phyloP scores from a whole-genome alignment of 306 rosid species.

The Quercus suber region DNA sequence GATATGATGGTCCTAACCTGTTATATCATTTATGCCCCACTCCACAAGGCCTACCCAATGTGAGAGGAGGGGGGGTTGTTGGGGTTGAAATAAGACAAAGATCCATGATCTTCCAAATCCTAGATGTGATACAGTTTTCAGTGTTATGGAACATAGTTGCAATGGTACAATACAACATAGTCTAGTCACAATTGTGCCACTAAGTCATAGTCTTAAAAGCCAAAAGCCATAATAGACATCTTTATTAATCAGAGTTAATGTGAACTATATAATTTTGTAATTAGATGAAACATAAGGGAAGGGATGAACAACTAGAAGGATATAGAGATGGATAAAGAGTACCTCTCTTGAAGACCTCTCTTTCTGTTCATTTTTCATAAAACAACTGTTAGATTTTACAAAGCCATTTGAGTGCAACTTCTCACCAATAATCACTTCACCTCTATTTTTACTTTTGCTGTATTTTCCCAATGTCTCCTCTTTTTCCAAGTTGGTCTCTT shows the following conservation, averaged over 20 bases:
- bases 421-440: conserved; percentile 18
- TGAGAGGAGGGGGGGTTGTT: no score
- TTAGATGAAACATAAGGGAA: not conserved
- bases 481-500: conserved; percentile 2
- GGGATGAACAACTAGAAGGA: not conserved
- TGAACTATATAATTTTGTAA: not conserved
- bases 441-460: not conserved
- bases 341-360: conserved; percentile 35
- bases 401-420: conserved; percentile 6
- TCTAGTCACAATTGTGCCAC: not conserved
- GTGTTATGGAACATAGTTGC: not conserved
- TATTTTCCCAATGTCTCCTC: not conserved
- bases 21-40: no score
- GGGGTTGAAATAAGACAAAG: no score
- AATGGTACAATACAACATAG: not conserved
- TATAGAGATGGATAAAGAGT: conserved; percentile 8
- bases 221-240: no score
- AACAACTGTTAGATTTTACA: conserved; percentile 11
- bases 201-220: not conserved
- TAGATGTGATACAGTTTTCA: not conserved
- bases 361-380: conserved; percentile 20
- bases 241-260: not conserved
- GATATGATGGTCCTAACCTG: no score
- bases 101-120: no score
- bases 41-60: no score